A percentile compares a stretch with the other conserved stretches of the same genome.
Conservation (phyloP, 2,329 filamentous ascomycete species). For the Cercospora sp. region DNA sequence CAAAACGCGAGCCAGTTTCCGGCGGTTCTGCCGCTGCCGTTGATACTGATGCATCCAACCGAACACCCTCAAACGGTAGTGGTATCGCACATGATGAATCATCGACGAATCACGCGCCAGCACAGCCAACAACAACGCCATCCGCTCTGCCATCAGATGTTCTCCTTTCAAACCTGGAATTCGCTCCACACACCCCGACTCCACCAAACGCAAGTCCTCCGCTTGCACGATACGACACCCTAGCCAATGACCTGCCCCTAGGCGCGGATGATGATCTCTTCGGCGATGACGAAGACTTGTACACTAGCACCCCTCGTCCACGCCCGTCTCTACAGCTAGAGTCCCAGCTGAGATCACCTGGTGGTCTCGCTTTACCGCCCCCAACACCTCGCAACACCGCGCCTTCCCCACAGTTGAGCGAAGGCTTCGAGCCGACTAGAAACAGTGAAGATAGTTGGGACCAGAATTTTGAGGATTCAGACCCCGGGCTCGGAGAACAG, state of each 20-base stretch:
- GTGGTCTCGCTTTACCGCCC: background rate
- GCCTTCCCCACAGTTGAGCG: background rate
- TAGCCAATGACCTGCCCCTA: background rate
- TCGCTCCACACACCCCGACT: background rate
- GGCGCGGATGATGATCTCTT: background rate
- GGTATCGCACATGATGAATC: background rate
- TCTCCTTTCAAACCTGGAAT: background rate
- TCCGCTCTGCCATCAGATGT: background rate
- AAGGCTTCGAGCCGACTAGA: background rate
- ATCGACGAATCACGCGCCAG: background rate
- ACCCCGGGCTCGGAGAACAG: background rate
- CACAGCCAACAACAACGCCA: background rate
- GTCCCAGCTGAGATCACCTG: background rate
- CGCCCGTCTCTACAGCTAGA: background rate
- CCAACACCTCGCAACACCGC: conserved; percentile 6
- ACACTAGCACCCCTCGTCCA: background rate
- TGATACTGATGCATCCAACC: background rate
- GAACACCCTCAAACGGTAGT: background rate
- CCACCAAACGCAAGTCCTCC: background rate
- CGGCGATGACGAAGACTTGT: conserved; percentile 1
- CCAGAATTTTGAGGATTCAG: background rate
- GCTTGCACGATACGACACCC: background rate
- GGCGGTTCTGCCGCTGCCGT: background rate
- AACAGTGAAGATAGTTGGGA: background rate
- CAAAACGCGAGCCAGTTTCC: background rate